phyloP scores from a whole-genome alignment of 2,329 filamentous ascomycete genomes.

The Elsinoe perseae region DNA sequence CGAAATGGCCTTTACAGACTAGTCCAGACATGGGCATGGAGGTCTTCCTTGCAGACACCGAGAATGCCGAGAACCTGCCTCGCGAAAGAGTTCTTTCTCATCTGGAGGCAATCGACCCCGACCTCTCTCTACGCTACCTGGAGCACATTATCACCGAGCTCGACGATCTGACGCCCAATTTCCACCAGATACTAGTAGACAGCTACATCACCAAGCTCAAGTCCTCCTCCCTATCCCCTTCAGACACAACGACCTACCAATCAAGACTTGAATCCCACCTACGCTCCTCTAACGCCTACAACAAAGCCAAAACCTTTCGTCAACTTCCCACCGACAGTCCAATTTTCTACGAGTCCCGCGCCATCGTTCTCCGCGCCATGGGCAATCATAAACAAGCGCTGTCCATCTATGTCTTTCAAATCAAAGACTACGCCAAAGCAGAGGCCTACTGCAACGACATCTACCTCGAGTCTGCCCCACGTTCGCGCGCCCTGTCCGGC shows the following conservation, averaged over 20 bases:
- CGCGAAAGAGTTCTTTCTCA: constrained; percentile 68
- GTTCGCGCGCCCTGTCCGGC: constrained; percentile 8
- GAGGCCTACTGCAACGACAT: constrained; percentile 96
- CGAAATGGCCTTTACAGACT: constrained; percentile 72
- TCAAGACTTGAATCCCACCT: constrained; percentile 65
- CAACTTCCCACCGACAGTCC: constrained; percentile 75
- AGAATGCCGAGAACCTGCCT: constrained; percentile 86
- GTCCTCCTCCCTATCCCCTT: constrained; percentile 18
- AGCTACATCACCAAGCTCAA: constrained; percentile 55
- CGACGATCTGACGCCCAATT: constrained; percentile 72
- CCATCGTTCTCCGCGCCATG: constrained; percentile 89
- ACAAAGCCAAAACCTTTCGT: constrained; percentile 55
- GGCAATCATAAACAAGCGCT: constrained; percentile 89
- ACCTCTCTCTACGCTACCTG: constrained; percentile 71
- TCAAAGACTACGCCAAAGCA: constrained; percentile 78
- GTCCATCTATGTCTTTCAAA: constrained; percentile 95
- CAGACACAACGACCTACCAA: constrained; percentile 29
- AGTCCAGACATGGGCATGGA: constrained; percentile 78
- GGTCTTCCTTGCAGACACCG: constrained; percentile 84
- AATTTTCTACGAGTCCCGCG: constrained; percentile 79
- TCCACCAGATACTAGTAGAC: constrained; percentile 77
- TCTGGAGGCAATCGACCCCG: constrained; percentile 58
- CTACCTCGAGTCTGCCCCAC: constrained; percentile 47
- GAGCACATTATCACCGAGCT: constrained; percentile 87
- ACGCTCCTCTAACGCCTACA: constrained; percentile 69